A percentile compares a stretch with the other conserved stretches of the same genome.
phyloP scores from a whole-genome alignment of 2,329 filamentous ascomycete species.

The Botrytis squamosa region DNA sequence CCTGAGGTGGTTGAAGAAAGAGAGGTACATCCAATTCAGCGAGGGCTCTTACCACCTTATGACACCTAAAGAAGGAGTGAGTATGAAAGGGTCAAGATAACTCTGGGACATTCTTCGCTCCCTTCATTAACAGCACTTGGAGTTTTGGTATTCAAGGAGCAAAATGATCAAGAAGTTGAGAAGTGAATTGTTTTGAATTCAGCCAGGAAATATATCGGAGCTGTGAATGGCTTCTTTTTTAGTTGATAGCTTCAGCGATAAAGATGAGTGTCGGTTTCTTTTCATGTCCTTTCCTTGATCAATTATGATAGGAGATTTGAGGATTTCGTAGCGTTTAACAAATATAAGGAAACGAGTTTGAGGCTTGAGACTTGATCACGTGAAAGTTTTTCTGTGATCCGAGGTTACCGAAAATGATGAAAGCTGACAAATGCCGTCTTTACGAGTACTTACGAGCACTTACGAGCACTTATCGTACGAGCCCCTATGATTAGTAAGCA shows the following conservation, averaged over 20 bases:
- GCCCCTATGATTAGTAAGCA: neutral
- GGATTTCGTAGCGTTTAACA: neutral
- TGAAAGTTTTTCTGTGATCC: neutral
- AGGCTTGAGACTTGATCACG: neutral
- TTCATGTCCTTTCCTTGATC: neutral
- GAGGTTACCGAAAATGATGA: neutral
- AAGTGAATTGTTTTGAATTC: neutral
- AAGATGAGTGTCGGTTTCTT: neutral
- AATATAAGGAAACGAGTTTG: neutral
- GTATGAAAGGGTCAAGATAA: neutral
- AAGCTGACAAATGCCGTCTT: neutral
- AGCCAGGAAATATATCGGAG: neutral
- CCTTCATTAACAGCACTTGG: neutral
- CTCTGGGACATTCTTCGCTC: neutral
- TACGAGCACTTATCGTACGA: neutral
- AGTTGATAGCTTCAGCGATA: neutral
- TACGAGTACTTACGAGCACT: neutral
- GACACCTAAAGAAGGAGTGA: neutral
- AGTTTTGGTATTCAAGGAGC: neutral
- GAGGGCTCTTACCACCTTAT: neutral
- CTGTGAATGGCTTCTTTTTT: neutral
- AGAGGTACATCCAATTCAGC: neutral
- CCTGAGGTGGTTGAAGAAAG: neutral
- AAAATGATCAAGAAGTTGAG: neutral
- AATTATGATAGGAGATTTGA: neutral